Base-by-base conservation (phyloP, 495 filamentous ascomycete genomes). In the Hypoxylon rickii region DNA sequence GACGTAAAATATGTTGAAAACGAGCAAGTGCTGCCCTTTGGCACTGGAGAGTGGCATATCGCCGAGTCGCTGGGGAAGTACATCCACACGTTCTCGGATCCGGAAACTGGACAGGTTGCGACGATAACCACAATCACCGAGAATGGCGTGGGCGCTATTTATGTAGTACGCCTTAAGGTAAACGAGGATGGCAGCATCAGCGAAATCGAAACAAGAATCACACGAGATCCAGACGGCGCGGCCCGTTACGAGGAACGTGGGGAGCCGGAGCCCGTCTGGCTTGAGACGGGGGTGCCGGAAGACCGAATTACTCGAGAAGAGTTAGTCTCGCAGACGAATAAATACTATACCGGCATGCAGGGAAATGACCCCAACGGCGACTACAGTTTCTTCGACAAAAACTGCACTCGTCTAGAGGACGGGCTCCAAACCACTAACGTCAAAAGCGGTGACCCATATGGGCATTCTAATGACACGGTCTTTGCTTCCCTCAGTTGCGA, bases 351-450 rank as follows among this genome's bases (percentile, higher is more conserved):
- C 36, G 63, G 58, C 3, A 65, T 65, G 63, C 52, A 65, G 17
- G 57, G 58, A 8, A 62, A 62, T 24, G 58, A 65, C 24, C 63
- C 63, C 0, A 51, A 58, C 2, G 63, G 63, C 13, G 52, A 65
- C 36, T 65, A 65, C 16, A 46, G 38, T 22, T 65, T 65, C 53
- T 62, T 65, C 7, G 62, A 65, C 46, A 58, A 58, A 13, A 49
- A 65, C n/a, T 65, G 63, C 17, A 65, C 51, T 38, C 57, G 63
- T 16, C 16, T 65, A 3, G 63, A 65, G 37, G 63, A 65, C 45
- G 63, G 58, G 3, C 46, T 58, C 44, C 53, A 62, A 29, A 65
- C 63, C 6, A 61, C 57, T 7, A 65, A 58, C 36, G 49, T 62
- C 7, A 51, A 62, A 40, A 46, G 37, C 10, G 58, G 63, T 1